Evolutionary conservation across 768 basidiomycete genomes (phyloP), one percentile per base, ranked within the genome.

Genomic region (Flagelloscypha sp.): DNA sequence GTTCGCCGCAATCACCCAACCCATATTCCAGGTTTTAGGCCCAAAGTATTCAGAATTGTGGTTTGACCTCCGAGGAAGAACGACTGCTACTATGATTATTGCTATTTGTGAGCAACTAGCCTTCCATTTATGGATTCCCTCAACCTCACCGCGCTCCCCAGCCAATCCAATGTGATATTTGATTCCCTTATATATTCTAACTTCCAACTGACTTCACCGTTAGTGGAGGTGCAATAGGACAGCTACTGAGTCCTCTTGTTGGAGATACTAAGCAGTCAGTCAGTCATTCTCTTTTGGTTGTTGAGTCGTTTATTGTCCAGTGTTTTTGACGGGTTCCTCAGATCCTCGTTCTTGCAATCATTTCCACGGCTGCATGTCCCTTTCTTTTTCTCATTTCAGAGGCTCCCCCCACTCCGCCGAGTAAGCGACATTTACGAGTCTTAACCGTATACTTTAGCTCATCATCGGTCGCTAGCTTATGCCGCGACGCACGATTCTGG

Each of bases 21-120:
- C 85, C 3, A 61, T 79, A 10, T 88, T 75, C 54, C 84, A 85
- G 56, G 71, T 89, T 17, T 58, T 88, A 7, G 82, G 81, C 5
- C 84, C 87, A 2, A 78, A 73, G 35, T 90, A 81, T 55, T 87
- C 86, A 0, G 83, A 90, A 51, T 72, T 59, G 21, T 90, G 87
- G 87, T 90, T 90, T 48, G 76, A 82, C 41, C 57, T 87, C 30
- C 63, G 71, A 40, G 76, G 79, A 10, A 68, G 87, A 27, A 87
- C 82, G 2, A 88, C 86, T 0, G 84, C 84, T 9, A 90, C 71
- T 1, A 76, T 74, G 72, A 49, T 72, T 13, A 47, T 74, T 20
- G 66, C 71, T 6, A 70, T 76, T 28, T 61, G 74, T 72, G 37
- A 36, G 55, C 33, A 35, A 25, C 33, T 29, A 25, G 22, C 6